Percentiles rank a stretch among this genome's conserved stretches.
Evolutionary conservation across 148 eudicot species (phyloP).

Genomic region (Gaultheria prostrata): DNA sequence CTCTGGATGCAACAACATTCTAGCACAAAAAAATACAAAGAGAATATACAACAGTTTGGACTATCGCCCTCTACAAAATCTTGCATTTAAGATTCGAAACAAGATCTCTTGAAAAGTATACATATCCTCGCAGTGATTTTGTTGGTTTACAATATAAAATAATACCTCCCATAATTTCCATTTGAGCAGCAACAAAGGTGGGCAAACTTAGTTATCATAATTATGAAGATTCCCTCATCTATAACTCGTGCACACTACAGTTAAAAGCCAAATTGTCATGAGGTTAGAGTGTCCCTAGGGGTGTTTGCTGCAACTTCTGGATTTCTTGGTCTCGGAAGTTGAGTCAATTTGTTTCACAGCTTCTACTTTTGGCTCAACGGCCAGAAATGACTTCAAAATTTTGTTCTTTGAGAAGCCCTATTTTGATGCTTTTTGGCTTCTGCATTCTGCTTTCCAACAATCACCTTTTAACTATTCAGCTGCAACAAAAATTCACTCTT

Average conservation of each 20-base stretch:
- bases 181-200: neutral
- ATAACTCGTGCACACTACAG: neutral
- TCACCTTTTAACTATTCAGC: neutral
- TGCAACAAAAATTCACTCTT: neutral
- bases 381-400: neutral
- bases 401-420: neutral
- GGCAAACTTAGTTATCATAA: neutral
- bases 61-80: neutral
- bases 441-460: neutral
- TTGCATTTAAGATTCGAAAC: neutral
- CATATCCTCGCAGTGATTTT: neutral
- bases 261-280: neutral
- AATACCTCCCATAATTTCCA: neutral
- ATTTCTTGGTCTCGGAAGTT: neutral
- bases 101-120: neutral
- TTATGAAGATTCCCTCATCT: neutral
- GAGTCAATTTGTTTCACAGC: neutral
- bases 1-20: neutral
- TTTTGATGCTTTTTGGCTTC: neutral
- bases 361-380: neutral
- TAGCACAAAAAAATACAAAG: neutral
- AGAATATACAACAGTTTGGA: neutral
- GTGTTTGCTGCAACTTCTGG: neutral
- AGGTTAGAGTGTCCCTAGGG: neutral
- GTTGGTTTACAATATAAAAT: neutral